These are phyloP conservation scores for Hypholoma fasciculare DNA, from an alignment of 768 basidiomycete species.

Conservation along the genomic window DNA sequence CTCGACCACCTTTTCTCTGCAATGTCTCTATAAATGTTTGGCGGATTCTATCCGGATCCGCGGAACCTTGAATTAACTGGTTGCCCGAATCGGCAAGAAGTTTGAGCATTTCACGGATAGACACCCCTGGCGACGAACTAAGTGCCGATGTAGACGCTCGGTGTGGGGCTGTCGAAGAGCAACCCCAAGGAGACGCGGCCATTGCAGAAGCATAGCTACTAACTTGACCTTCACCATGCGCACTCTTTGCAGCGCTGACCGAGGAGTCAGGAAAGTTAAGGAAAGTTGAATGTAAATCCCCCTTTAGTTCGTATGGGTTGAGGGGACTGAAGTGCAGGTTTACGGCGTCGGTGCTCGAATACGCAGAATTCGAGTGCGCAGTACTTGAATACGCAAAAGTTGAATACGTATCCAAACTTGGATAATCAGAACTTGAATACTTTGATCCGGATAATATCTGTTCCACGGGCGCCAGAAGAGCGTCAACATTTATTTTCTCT, in stretches of 20 bases:
- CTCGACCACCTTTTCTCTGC: too few species aligned
- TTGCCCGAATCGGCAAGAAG: background rate
- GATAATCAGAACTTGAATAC: too few species aligned
- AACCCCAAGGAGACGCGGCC: too few species aligned
- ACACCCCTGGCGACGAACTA: background rate
- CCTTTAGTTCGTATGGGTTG: background rate
- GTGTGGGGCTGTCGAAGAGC: too few species aligned
- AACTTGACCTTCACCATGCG: too few species aligned
- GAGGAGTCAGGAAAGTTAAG: background rate
- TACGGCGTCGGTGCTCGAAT: background rate
- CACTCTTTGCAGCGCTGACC: too few species aligned
- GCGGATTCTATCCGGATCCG: background rate
- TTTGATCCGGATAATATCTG: background rate
- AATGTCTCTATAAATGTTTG: too few species aligned
- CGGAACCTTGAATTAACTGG: background rate
- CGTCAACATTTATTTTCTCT: background rate
- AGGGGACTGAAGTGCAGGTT: background rate
- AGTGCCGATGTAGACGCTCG: background rate
- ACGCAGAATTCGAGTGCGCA: too few species aligned
- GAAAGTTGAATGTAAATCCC: background rate
- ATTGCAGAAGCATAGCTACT: too few species aligned
- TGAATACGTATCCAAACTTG: too few species aligned
- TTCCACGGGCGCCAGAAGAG: background rate
- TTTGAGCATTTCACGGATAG: slow-evolving; percentile 1
- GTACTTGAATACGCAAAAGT: too few species aligned